Evolutionary conservation across 345 rosid species (phyloP).

Genomic region (Pelargonium nanum): DNA sequence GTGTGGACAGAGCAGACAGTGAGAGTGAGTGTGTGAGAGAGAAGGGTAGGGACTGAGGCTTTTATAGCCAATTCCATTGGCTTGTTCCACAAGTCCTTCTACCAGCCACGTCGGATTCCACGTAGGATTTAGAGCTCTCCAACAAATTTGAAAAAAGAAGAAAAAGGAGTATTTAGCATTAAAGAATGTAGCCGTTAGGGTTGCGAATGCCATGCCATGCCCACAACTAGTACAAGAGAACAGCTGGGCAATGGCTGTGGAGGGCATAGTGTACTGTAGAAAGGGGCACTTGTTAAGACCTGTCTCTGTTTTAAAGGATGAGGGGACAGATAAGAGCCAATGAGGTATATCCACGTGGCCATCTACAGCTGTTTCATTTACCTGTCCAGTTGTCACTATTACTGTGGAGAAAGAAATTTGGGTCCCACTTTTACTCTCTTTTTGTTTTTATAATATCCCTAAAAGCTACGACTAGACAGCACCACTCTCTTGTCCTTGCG

Average conservation of each 20-base stretch:
- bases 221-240: too few species aligned
- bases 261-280: constrained; percentile 7
- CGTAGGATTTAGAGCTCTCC: constrained; percentile 13
- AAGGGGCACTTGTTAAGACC: constrained; percentile 12
- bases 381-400: constrained; percentile 40
- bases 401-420: neutral
- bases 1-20: neutral
- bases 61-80: constrained; percentile 34
- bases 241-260: constrained; percentile 28
- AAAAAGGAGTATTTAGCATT: too few species aligned
- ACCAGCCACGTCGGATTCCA: constrained; percentile 42
- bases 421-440: neutral
- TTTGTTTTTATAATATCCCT: neutral
- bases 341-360: neutral
- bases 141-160: too few species aligned
- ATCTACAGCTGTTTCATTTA: constrained; percentile 25
- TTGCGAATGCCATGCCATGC: too few species aligned
- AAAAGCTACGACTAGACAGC: too few species aligned
- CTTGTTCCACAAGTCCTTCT: constrained; percentile 17
- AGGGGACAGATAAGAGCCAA: neutral
- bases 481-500: too few species aligned
- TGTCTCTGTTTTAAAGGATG: constrained; percentile 10
- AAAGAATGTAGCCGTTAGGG: constrained; percentile 11
- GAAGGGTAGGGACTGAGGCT: neutral
- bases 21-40: neutral